A percentile compares a stretch with the other conserved stretches of the same genome.
These are phyloP conservation scores for Pseudocercospora ulei DNA, from an alignment of 2,329 filamentous ascomycete species.

Conservation along the genomic window DNA sequence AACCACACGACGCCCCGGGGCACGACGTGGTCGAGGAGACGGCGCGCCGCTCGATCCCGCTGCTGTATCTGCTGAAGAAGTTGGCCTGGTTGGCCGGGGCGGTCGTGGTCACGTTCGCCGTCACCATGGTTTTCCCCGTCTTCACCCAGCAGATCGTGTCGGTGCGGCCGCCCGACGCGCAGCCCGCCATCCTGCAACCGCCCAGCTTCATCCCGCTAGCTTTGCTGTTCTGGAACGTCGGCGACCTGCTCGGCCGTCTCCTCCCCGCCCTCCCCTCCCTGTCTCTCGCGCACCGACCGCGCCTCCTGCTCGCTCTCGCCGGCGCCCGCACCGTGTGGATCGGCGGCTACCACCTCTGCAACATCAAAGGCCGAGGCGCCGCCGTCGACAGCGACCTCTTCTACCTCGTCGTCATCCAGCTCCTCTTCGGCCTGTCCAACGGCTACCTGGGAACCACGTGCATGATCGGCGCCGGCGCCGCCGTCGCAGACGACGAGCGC, in stretches of 20 bases:
- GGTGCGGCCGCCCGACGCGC: slow-evolving; percentile 37
- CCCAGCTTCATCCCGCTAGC: slow-evolving; percentile 77
- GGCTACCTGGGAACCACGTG: slow-evolving; percentile 77
- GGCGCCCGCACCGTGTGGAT: slow-evolving; percentile 60
- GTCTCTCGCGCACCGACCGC: slow-evolving; percentile 52
- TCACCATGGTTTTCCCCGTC: slow-evolving; percentile 93
- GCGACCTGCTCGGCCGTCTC: slow-evolving; percentile 70
- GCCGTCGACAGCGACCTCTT: slow-evolving; percentile 71
- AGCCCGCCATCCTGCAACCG: slow-evolving; percentile 55
- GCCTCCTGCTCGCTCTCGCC: slow-evolving; percentile 57
- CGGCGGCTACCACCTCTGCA: slow-evolving; percentile 82
- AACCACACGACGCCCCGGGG: slow-evolving; percentile 14
- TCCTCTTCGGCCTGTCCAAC: slow-evolving; percentile 73
- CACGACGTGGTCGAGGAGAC: slow-evolving; percentile 9
- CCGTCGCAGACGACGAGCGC: slow-evolving; percentile 70
- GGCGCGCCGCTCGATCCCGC: slow-evolving; percentile 38
- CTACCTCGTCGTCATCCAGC: slow-evolving; percentile 73
- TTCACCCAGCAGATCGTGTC: slow-evolving; percentile 55
- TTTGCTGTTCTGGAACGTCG: slow-evolving; percentile 88
- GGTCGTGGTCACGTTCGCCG: slow-evolving; percentile 67
- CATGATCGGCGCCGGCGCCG: slow-evolving; percentile 82
- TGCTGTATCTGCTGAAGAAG: slow-evolving; percentile 62
- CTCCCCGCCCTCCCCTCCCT: slow-evolving; percentile 51
- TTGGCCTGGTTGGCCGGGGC: slow-evolving; percentile 67
- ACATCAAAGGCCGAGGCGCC: slow-evolving; percentile 67